A percentile compares a stretch with the other conserved stretches of the same genome.
Evolutionary conservation across 352 stramenopile species (phyloP).

Genomic region (Globisporangium middletonii): DNA sequence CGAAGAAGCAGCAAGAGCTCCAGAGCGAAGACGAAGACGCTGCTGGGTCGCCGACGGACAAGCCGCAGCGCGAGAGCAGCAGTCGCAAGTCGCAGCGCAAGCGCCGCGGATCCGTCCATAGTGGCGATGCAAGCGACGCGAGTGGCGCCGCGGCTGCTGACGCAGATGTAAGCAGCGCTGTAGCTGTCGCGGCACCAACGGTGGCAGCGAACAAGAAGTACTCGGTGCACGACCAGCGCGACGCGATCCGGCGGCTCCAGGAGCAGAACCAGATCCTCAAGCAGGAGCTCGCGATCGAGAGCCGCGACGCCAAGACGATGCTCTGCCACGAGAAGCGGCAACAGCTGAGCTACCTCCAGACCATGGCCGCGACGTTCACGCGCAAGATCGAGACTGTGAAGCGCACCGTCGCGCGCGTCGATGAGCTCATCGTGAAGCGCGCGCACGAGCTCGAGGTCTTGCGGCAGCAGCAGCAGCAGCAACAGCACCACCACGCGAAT

Average conservation of each 20-base stretch:
- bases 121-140: constrained; percentile 5
- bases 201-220: constrained; percentile 20
- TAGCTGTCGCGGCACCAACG: neutral
- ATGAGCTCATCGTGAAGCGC: constrained; percentile 40
- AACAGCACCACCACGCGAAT: neutral
- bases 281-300: constrained; percentile 68
- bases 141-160: neutral
- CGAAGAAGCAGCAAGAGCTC: constrained; percentile 22
- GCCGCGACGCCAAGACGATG: constrained; percentile 42
- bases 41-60: constrained; percentile 3
- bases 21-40: constrained; percentile 27
- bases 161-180: neutral
- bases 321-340: constrained; percentile 48
- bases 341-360: constrained; percentile 50
- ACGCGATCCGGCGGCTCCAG: constrained; percentile 66
- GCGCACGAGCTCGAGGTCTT: constrained; percentile 41
- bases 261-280: constrained; percentile 73
- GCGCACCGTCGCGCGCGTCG: constrained; percentile 32
- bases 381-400: constrained; percentile 45
- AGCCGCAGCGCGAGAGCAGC: constrained; percentile 5
- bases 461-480: constrained; percentile 26
- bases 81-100: constrained; percentile 7
- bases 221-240: constrained; percentile 64
- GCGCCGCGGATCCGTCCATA: constrained; percentile 1
- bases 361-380: constrained; percentile 34